Conservation (phyloP, 805 yeast genomes). For the Ogataea methylovora region DNA sequence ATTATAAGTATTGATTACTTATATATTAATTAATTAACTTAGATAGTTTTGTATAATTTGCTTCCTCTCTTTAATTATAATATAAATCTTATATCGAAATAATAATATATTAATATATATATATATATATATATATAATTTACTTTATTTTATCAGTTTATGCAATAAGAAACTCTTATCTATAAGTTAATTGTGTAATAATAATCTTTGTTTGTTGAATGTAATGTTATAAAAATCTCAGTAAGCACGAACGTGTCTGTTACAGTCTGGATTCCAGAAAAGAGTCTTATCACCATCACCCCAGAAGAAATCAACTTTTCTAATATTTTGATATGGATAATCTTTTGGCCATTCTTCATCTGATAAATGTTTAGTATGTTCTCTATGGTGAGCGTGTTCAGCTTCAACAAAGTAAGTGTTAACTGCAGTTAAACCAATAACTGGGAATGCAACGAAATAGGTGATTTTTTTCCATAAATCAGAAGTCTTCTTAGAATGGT, state of each 20-base stretch:
- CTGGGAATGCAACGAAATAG: conserved; percentile 74
- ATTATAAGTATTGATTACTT: too few species aligned
- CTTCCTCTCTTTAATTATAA: too few species aligned
- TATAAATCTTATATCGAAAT: too few species aligned
- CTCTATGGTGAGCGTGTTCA: conserved; percentile 88
- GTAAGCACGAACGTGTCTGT: conserved; percentile 93
- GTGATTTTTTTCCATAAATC: conserved; percentile 82
- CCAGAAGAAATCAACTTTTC: conserved; percentile 91
- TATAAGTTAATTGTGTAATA: too few species aligned
- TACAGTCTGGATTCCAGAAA: conserved; percentile 91
- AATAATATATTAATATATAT: too few species aligned
- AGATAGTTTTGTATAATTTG: too few species aligned
- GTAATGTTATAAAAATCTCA: too few species aligned
- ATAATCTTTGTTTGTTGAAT: too few species aligned
- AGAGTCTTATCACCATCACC: conserved; percentile 97
- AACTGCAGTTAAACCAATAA: conserved; percentile 64
- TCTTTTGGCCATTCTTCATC: conserved; percentile 93
- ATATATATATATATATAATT: too few species aligned
- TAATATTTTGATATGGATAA: conserved; percentile 86
- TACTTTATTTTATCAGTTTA: too few species aligned
- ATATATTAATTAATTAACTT: too few species aligned
- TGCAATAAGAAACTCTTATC: too few species aligned
- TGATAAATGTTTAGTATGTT: conserved; percentile 60
- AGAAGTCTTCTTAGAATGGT: conserved; percentile 76
- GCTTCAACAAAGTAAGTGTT: conserved; percentile 78